These are phyloP conservation scores for Phytophthora megakarya DNA, from an alignment of 352 stramenopile genomes.

Conservation along the genomic window DNA sequence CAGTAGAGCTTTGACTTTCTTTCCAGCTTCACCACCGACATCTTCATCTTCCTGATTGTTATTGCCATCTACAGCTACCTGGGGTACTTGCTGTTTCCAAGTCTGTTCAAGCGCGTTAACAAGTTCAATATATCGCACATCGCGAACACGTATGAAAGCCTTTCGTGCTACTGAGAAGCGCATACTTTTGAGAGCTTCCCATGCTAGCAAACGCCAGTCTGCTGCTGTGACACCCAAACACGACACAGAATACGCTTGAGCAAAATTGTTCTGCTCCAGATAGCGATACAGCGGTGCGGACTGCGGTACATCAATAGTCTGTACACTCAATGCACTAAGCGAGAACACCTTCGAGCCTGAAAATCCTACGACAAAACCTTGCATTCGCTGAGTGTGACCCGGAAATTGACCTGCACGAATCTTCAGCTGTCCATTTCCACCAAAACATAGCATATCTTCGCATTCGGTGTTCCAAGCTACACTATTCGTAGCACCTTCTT, in stretches of 20 bases:
- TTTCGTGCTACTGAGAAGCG: conserved; percentile 82
- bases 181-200: conserved; percentile 88
- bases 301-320: conserved; percentile 93
- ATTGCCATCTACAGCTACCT: conserved; percentile 23
- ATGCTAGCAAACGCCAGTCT: conserved; percentile 88
- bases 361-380: conserved; percentile 93
- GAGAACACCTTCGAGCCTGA: conserved; percentile 93
- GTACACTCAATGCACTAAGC: conserved; percentile 84
- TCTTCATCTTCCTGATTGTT: conserved; percentile 31
- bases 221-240: conserved; percentile 94
- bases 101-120: conserved; percentile 84
- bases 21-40: conserved; percentile 42
- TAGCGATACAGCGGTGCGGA: conserved; percentile 89
- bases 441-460: conserved; percentile 96
- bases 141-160: conserved; percentile 90
- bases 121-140: conserved; percentile 93
- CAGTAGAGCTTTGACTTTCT: conserved; percentile 69
- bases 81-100: conserved; percentile 63
- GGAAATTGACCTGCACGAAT: conserved; percentile 92
- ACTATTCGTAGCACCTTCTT: conserved; percentile 85
- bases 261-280: conserved; percentile 90
- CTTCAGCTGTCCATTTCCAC: conserved; percentile 85
- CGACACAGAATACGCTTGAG: conserved; percentile 88
- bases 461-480: conserved; percentile 95
- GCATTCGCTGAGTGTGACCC: conserved; percentile 89